phyloP scores from a whole-genome alignment of 495 filamentous ascomycete species.

The Aspergillus coremiiformis region DNA sequence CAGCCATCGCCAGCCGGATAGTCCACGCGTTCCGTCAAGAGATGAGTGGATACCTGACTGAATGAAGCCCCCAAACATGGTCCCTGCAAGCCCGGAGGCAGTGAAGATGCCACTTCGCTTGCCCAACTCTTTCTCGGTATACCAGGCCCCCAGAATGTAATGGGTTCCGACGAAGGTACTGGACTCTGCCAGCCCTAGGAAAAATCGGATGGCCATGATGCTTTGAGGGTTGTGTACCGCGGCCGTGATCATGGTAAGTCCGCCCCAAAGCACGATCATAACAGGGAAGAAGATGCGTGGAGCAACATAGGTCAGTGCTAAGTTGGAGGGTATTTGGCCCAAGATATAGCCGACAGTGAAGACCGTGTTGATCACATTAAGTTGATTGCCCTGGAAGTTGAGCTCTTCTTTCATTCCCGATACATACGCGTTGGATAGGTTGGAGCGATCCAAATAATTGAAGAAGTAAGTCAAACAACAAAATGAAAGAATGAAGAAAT shows the following conservation, averaged over 20 bases:
- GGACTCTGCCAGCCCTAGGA: slow-evolving; percentile 56
- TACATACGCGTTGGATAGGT: slow-evolving; percentile 48
- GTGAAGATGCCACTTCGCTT: slow-evolving; percentile 49
- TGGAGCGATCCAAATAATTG: slow-evolving; percentile 15
- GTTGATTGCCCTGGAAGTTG: slow-evolving; percentile 44
- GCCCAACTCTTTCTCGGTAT: slow-evolving; percentile 42
- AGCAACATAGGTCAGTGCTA: slow-evolving; percentile 10
- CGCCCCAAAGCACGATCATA: slow-evolving; percentile 9
- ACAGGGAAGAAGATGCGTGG: slow-evolving; percentile 10
- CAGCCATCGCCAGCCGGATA: slow-evolving; percentile 72
- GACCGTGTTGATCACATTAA: slow-evolving; percentile 14
- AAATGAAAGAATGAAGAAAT: slow-evolving; percentile 14
- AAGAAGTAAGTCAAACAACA: slow-evolving; percentile 19
- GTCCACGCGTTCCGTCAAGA: slow-evolving; percentile 35
- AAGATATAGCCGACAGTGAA: slow-evolving; percentile 18
- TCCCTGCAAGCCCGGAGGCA: slow-evolving; percentile 52
- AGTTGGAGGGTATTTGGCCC: slow-evolving; percentile 15
- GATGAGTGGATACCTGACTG: slow-evolving; percentile 39
- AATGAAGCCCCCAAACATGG: slow-evolving; percentile 55
- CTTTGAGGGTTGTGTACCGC: slow-evolving; percentile 8
- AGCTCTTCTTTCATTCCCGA: slow-evolving; percentile 59
- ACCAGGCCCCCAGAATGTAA: slow-evolving; percentile 37
- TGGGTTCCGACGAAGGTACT: slow-evolving; percentile 39
- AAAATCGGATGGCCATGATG: slow-evolving; percentile 44
- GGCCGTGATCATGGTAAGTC: slow-evolving; percentile 8